These are phyloP conservation scores for Cercospora berteroae DNA, from an alignment of 2,329 filamentous ascomycete genomes.

Conservation along the genomic window DNA sequence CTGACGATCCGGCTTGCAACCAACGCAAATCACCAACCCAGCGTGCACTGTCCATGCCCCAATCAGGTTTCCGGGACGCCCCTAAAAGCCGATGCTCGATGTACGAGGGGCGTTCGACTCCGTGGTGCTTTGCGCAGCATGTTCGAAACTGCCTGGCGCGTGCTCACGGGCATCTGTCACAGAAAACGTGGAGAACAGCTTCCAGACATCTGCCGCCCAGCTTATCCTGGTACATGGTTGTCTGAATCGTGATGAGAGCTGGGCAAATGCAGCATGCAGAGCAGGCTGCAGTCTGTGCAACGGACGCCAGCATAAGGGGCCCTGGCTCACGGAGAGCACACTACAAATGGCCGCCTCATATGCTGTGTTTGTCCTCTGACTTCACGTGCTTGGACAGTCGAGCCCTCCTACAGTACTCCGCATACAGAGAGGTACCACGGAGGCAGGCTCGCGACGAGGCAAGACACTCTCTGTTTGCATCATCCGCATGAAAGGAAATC, in stretches of 20 bases:
- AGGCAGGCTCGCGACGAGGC: not conserved
- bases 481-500: not conserved
- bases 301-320: not conserved
- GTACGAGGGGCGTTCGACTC: not conserved
- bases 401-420: not conserved
- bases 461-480: not conserved
- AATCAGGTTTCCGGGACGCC: not conserved
- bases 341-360: not conserved
- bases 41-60: slow-evolving; percentile 1
- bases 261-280: not conserved
- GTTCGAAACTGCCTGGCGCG: not conserved
- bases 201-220: not conserved
- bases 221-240: not conserved
- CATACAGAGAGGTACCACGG: not conserved
- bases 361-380: not conserved
- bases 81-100: not conserved
- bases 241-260: not conserved
- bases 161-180: not conserved
- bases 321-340: not conserved
- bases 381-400: not conserved
- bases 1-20: not conserved
- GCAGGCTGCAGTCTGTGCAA: not conserved
- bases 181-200: not conserved
- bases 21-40: not conserved
- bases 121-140: not conserved